Conservation (phyloP, 148 eudicot species). For the Drosera capensis region DNA sequence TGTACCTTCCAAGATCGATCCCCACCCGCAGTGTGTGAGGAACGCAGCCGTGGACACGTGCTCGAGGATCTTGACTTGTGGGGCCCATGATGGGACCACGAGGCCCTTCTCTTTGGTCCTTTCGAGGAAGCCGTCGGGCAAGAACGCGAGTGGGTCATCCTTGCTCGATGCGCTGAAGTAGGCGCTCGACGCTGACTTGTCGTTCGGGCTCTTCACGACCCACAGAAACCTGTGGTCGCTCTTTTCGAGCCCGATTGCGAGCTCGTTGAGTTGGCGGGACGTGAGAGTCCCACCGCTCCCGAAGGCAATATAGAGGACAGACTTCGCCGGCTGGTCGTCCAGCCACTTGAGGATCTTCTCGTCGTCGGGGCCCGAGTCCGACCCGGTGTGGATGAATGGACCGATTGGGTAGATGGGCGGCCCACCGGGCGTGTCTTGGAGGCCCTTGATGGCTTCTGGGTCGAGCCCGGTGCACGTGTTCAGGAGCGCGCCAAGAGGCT, state of each 20-base stretch:
- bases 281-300: constrained; percentile 21
- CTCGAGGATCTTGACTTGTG: constrained; percentile 5
- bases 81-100: constrained; percentile 4
- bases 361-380: not conserved
- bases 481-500: constrained; percentile 10
- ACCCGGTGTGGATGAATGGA: constrained; percentile 13
- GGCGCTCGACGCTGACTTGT: not conserved
- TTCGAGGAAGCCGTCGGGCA: constrained; percentile 4
- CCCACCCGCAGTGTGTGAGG: not conserved
- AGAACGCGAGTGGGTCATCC: constrained; percentile 1
- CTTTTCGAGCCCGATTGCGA: constrained; percentile 17
- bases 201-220: constrained; percentile 14
- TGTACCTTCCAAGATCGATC: not conserved
- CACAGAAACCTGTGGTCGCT: constrained; percentile 17
- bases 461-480: constrained; percentile 9
- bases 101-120: constrained; percentile 2
- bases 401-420: constrained; percentile 23
- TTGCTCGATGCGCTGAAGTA: not conserved
- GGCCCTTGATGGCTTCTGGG: constrained; percentile 3
- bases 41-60: constrained; percentile 6
- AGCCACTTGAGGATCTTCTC: constrained; percentile 15
- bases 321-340: constrained; percentile 12
- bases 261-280: constrained; percentile 7
- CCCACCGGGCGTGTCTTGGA: constrained; percentile 8
- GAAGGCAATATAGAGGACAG: constrained; percentile 13